Evolutionary conservation across 2,329 filamentous ascomycete species (phyloP).

Genomic region (Conoideocrella luteorostrata): DNA sequence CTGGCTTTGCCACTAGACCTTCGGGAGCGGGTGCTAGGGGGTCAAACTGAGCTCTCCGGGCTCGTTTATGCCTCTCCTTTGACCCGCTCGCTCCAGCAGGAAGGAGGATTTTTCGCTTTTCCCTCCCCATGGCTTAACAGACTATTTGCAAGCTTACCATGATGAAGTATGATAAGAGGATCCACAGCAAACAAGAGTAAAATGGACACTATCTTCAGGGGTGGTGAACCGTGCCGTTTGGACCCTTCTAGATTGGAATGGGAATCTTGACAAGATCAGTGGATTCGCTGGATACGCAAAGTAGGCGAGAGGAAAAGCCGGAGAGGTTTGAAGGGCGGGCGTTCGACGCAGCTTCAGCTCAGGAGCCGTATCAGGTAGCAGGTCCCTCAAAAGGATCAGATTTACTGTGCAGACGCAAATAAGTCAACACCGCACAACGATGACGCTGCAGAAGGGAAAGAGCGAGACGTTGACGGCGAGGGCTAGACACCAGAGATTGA

Average conservation of each 20-base stretch:
- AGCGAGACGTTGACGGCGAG: conserved; percentile 1
- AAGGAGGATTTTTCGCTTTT: conserved; percentile 22
- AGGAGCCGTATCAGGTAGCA: neutral
- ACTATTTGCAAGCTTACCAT: conserved; percentile 7
- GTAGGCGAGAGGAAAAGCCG: neutral
- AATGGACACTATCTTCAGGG: neutral
- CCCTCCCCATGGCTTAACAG: conserved; percentile 26
- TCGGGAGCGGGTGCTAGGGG: conserved; percentile 26
- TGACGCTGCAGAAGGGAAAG: neutral
- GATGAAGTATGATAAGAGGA: neutral
- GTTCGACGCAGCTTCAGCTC: conserved; percentile 1
- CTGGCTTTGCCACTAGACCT: conserved; percentile 31
- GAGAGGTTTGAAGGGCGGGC: neutral
- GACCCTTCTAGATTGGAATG: too few species aligned
- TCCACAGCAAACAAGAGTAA: neutral
- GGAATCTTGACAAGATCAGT: too few species aligned
- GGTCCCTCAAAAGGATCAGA: too few species aligned
- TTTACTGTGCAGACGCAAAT: neutral
- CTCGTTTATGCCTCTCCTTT: conserved; percentile 29
- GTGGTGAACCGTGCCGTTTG: neutral
- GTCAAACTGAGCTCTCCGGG: conserved; percentile 26
- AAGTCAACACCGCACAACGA: conserved; percentile 1
- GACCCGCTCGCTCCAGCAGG: conserved; percentile 24
- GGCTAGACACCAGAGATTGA: conserved; percentile 1
- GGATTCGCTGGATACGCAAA: neutral